phyloP scores from a whole-genome alignment of 306 rosid genomes.

The Luffa aegyptiaca region DNA sequence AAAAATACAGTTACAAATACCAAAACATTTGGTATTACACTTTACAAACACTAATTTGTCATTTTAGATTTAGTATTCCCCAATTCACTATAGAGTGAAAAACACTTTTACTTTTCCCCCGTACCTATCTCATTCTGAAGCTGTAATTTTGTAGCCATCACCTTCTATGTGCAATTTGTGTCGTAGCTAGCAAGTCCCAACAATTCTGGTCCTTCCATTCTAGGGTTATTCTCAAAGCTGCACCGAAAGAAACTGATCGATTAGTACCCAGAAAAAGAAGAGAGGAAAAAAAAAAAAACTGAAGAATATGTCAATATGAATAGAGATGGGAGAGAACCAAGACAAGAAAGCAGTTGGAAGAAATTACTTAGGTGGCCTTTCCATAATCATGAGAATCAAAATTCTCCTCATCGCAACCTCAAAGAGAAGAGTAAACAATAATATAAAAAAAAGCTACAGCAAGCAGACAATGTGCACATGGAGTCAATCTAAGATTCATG shows the following conservation, averaged over 20 bases:
- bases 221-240: constrained; percentile 84
- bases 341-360: not conserved
- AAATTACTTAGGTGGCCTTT: too few species aligned
- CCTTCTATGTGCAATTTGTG: constrained; percentile 71
- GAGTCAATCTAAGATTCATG: not conserved
- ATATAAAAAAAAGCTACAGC: not conserved
- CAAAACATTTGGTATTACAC: constrained; percentile 18
- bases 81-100: constrained; percentile 41
- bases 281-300: too few species aligned
- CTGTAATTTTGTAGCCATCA: constrained; percentile 27
- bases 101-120: constrained; percentile 25
- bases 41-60: constrained; percentile 28
- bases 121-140: constrained; percentile 3
- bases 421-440: not conserved
- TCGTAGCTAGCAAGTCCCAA: constrained; percentile 88
- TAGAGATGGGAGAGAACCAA: not conserved
- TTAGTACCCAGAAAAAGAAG: not conserved
- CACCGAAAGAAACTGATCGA: not conserved
- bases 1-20: constrained; percentile 27
- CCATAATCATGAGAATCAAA: not conserved
- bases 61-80: constrained; percentile 20
- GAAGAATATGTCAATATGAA: not conserved
- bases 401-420: not conserved
- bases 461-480: constrained; percentile 2
- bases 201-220: constrained; percentile 92